Percentiles rank a stretch among this genome's conserved stretches.
Conservation (phyloP, 1,139 yeast species). For the Debaryomyces robertsiae region DNA sequence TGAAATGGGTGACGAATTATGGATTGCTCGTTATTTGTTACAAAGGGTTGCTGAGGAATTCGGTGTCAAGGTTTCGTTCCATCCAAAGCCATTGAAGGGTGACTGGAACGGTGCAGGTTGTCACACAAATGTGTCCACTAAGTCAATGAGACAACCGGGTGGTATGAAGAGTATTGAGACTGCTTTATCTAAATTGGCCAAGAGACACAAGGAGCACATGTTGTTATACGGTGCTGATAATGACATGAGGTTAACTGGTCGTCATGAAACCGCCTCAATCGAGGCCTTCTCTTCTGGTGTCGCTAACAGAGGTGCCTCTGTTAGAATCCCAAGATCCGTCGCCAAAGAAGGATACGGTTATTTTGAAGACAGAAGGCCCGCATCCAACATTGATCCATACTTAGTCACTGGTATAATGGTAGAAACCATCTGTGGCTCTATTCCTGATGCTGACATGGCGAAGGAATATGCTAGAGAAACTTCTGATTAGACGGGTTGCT, state of each 20-base stretch:
- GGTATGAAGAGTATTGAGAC: conserved; percentile 93
- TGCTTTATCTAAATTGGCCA: conserved; percentile 90
- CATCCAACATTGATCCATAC: conserved; percentile 98
- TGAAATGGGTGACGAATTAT: conserved; percentile 94
- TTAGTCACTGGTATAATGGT: conserved; percentile 97
- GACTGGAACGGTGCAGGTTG: conserved; percentile 99
- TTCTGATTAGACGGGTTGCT: conserved; percentile 26
- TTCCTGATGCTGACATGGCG: conserved; percentile 94
- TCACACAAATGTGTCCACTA: conserved; percentile 97
- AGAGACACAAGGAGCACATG: conserved; percentile 97
- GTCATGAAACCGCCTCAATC: conserved; percentile 97
- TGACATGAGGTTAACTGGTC: conserved; percentile 93
- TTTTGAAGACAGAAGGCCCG: conserved; percentile 99
- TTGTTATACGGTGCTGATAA: conserved; percentile 94
- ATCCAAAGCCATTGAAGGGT: conserved; percentile 98
- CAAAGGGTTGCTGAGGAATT: conserved; percentile 97
- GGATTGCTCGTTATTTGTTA: conserved; percentile 92
- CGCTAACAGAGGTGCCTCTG: conserved; percentile 99
- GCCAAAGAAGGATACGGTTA: conserved; percentile 98
- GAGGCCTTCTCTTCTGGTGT: conserved; percentile 93
- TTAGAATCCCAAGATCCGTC: conserved; percentile 98
- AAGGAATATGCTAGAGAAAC: conserved; percentile 81
- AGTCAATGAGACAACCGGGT: conserved; percentile 88
- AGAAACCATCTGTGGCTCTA: conserved; percentile 94
- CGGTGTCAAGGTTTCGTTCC: conserved; percentile 97